Conservation (phyloP, 441 rosid species). For the Populus hybrid region DNA sequence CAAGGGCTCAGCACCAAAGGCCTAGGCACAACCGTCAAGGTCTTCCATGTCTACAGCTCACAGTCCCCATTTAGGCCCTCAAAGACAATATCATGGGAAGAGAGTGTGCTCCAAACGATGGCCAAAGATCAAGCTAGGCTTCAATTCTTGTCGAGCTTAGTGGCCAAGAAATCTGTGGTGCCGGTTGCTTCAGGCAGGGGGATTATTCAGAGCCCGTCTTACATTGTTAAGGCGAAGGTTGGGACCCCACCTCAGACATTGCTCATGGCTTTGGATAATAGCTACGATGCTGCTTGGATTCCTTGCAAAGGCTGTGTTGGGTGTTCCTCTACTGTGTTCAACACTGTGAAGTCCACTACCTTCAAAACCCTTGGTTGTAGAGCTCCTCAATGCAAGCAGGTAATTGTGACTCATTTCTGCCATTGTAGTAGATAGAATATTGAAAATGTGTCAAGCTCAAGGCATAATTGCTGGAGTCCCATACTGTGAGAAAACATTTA, state of each 20-base stretch:
- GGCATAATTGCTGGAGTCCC: no score
- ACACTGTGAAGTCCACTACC: slow-evolving; percentile 50
- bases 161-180: slow-evolving; percentile 58
- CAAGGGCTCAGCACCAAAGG: slow-evolving; percentile 35
- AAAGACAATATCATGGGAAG: slow-evolving; percentile 69
- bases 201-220: slow-evolving; percentile 77
- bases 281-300: slow-evolving; percentile 82
- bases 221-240: slow-evolving; percentile 58
- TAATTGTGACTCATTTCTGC: not conserved
- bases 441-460: no score
- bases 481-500: not conserved
- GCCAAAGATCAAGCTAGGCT: slow-evolving; percentile 73
- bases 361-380: slow-evolving; percentile 54
- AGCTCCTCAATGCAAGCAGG: slow-evolving; percentile 66
- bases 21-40: slow-evolving; percentile 62
- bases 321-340: slow-evolving; percentile 55
- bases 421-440: no score
- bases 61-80: slow-evolving; percentile 72
- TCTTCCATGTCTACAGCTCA: slow-evolving; percentile 69
- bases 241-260: slow-evolving; percentile 82
- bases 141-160: slow-evolving; percentile 62
- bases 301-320: slow-evolving; percentile 86
- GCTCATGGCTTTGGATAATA: slow-evolving; percentile 85
- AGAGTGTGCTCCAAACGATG: slow-evolving; percentile 55
- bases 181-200: slow-evolving; percentile 83